phyloP scores from a whole-genome alignment of 2,329 filamentous ascomycete species.

The Dactylellina parvicollis region DNA sequence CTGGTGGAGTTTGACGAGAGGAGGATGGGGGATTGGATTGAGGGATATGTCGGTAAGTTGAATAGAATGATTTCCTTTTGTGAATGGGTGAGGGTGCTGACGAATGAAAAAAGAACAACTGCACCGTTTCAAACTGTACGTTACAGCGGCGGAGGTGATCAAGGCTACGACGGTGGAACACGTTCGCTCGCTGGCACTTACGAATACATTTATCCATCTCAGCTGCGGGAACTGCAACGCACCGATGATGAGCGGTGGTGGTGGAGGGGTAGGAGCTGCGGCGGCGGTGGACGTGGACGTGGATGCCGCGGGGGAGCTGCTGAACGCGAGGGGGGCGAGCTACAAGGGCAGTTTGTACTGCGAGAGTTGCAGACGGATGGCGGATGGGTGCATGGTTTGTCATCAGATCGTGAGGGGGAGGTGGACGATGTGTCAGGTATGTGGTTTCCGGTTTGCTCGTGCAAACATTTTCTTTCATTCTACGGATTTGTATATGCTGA shows the following conservation, averaged over 20 bases:
- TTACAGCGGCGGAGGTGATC: conserved; percentile 53
- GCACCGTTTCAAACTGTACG: conserved; percentile 56
- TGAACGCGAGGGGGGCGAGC: conserved; percentile 36
- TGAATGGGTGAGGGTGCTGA: background rate
- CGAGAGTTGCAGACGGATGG: conserved; percentile 54
- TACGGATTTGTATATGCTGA: no score
- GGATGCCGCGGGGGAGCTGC: conserved; percentile 37
- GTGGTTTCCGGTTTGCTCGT: background rate
- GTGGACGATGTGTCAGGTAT: conserved; percentile 57
- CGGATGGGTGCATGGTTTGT: conserved; percentile 57
- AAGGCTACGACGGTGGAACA: conserved; percentile 43
- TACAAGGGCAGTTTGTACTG: conserved; percentile 55
- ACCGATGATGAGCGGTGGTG: conserved; percentile 29
- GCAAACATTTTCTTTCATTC: background rate
- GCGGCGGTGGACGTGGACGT: conserved; percentile 21
- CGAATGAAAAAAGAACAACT: conserved; percentile 47
- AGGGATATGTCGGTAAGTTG: conserved; percentile 56
- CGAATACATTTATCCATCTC: conserved; percentile 49
- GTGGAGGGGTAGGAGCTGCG: background rate
- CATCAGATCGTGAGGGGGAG: conserved; percentile 55
- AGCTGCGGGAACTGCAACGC: conserved; percentile 49
- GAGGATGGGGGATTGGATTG: conserved; percentile 55
- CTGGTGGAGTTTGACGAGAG: conserved; percentile 52
- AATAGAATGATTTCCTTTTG: background rate
- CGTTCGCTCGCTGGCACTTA: conserved; percentile 40